These are phyloP conservation scores for Botrytis aclada DNA, from an alignment of 2,329 filamentous ascomycete genomes.

Conservation along the genomic window DNA sequence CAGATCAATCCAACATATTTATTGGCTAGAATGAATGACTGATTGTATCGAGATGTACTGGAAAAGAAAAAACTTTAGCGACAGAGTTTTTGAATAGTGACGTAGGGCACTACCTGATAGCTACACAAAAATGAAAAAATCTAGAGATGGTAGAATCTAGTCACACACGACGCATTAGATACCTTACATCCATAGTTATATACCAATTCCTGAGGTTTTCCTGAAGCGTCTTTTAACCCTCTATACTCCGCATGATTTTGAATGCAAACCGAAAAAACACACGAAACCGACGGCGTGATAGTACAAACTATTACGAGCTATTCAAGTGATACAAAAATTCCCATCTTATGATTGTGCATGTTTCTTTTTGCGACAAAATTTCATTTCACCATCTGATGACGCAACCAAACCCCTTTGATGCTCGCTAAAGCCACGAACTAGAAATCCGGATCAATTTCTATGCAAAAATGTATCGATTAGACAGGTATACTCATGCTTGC, in stretches of 20 bases:
- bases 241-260: neutral
- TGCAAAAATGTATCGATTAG: fast-evolving
- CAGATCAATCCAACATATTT: neutral
- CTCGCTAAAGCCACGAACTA: neutral
- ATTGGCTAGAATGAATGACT: neutral
- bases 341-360: too few species aligned
- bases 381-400: neutral
- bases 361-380: neutral
- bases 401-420: neutral
- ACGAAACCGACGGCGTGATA: fast-evolving
- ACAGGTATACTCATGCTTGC: neutral
- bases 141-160: neutral
- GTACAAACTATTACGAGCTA: fast-evolving
- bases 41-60: neutral
- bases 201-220: neutral
- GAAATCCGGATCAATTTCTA: neutral
- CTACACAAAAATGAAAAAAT: neutral
- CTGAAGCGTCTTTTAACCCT: neutral
- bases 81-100: neutral
- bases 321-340: too few species aligned
- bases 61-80: neutral
- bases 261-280: neutral
- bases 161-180: fast-evolving
- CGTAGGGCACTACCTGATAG: neutral
- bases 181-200: neutral